Evolutionary conservation across 2,329 filamentous ascomycete species (phyloP), one percentile per base, ranked within the genome.

Genomic region (Clonostachys rhizophaga): DNA sequence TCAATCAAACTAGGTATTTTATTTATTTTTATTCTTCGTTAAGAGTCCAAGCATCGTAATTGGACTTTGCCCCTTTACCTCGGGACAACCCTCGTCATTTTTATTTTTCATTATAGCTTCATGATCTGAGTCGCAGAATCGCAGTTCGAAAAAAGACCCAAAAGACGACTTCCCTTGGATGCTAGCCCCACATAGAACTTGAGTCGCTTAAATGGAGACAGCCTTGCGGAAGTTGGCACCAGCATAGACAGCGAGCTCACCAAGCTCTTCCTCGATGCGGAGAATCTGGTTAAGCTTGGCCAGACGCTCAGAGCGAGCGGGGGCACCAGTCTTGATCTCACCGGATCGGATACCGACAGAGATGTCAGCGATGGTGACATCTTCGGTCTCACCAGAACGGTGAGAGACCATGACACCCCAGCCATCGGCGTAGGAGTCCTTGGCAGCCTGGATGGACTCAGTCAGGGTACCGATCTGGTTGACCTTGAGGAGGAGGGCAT

Each of bases 371-470:
- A 99, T 99, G 74, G 94, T 99, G 62, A 99, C 94, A 78, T 99
- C 94, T 78, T 97, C 94, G 51, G 94, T 99, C 87, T 99, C 94
- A 71, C 94, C 94, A 54, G 94, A 99, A 63, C 94, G 87, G 83
- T 99, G 94, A 57, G 94, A 97, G 56, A 99, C 94, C 94, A 99
- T 97, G 78, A 99, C 91, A 70, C 92, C 92, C 94, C 94, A 99
- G 70, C 83, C 85, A 61, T 89, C 92, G 59, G 87, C 88, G 70
- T 94, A 97, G 45, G 92, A 95, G 77, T 97, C 94, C 84, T 97
- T 96, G 71, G 94, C 92, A 48, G 94, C 94, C 80, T 97, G 91
- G 76, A 97, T 96, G 51, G 94, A 96, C 82, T 99, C 94, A 61
- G 90, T 95, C 65, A 99, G 85, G 59, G 94, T 96, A 76, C 94